A percentile compares a stretch with the other conserved stretches of the same genome.
phyloP scores from a whole-genome alignment of 2,329 filamentous ascomycete species.

The Ambrosiella beaveri region DNA sequence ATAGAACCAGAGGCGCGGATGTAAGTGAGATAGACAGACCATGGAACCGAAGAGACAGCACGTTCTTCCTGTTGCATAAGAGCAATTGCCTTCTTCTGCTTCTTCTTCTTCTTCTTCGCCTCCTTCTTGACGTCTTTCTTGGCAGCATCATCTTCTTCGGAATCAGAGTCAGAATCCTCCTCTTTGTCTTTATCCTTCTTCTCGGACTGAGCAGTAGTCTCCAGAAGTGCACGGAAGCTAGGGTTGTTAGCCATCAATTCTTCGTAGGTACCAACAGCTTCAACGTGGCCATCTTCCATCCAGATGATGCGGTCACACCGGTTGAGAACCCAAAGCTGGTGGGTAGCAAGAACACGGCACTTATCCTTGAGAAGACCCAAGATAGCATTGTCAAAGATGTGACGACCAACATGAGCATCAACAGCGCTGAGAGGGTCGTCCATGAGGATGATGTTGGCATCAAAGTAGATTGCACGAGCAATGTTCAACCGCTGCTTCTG shows the following conservation, averaged over 20 bases:
- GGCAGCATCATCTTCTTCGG: slow-evolving; percentile 22
- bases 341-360: slow-evolving; percentile 79
- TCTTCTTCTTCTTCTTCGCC: slow-evolving; percentile 26
- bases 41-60: slow-evolving; percentile 59
- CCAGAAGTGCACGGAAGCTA: slow-evolving; percentile 72
- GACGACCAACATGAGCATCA: slow-evolving; percentile 51
- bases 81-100: slow-evolving; percentile 39
- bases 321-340: slow-evolving; percentile 83
- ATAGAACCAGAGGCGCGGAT: slow-evolving; percentile 57
- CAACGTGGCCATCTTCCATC: slow-evolving; percentile 74
- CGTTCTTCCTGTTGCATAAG: slow-evolving; percentile 61
- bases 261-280: slow-evolving; percentile 74
- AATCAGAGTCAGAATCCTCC: slow-evolving; percentile 26
- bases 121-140: slow-evolving; percentile 22
- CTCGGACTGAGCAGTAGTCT: slow-evolving; percentile 60
- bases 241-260: slow-evolving; percentile 66
- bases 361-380: slow-evolving; percentile 76
- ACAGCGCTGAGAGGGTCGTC: slow-evolving; percentile 54
- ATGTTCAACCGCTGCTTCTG: slow-evolving; percentile 95
- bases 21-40: slow-evolving; percentile 65
- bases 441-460: slow-evolving; percentile 50
- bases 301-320: slow-evolving; percentile 84
- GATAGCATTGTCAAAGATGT: slow-evolving; percentile 88
- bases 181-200: slow-evolving; percentile 36
- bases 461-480: slow-evolving; percentile 59